phyloP scores from a whole-genome alignment of 345 rosid species.

The Lenwebbia sp. region DNA sequence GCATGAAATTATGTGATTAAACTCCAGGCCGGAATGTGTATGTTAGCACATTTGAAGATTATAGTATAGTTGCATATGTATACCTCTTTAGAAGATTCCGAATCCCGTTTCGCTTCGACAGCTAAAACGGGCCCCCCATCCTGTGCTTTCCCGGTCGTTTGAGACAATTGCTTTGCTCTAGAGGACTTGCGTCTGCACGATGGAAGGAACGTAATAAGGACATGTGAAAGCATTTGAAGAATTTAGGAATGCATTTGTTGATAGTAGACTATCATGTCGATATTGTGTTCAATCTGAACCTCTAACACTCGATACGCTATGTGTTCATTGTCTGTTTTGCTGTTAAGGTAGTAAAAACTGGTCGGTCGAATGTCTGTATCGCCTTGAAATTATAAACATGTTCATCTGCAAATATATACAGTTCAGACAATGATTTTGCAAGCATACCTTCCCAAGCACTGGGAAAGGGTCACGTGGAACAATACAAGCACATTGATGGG shows the following conservation, averaged over 20 bases:
- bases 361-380: not conserved
- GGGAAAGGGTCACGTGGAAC: not conserved
- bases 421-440: not conserved
- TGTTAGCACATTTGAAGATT: not conserved
- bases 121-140: not conserved
- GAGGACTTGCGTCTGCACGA: not conserved
- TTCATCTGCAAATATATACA: not conserved
- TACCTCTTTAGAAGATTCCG: constrained; percentile 43
- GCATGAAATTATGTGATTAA: not conserved
- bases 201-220: not conserved
- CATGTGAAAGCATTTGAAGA: not conserved
- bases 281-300: not conserved
- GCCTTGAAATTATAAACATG: not conserved
- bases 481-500: not conserved
- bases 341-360: not conserved
- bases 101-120: constrained; percentile 8
- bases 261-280: not conserved
- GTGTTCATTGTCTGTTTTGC: not conserved
- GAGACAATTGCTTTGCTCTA: constrained; percentile 8
- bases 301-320: not conserved
- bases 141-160: constrained; percentile 6
- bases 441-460: not conserved
- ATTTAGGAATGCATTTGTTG: not conserved
- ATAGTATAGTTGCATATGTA: not conserved
- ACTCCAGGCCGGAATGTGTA: not conserved